A percentile compares a stretch with the other conserved stretches of the same genome.
Conservation (phyloP, 2,329 filamentous ascomycete genomes). For the Arachnomyces sp. region DNA sequence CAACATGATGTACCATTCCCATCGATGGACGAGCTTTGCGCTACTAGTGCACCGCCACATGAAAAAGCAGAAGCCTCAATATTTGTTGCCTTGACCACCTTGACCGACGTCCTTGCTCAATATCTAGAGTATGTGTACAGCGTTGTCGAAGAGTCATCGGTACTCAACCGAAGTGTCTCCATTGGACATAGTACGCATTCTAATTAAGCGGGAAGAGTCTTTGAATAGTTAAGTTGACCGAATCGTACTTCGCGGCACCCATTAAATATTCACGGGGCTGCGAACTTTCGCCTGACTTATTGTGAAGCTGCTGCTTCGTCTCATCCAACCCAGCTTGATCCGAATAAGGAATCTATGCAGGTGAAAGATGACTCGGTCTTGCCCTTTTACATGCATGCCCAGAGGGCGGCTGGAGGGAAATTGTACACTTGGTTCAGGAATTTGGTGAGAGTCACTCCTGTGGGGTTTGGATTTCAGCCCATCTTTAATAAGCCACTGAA, state of each 20-base stretch:
- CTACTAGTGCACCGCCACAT: constrained; percentile 7
- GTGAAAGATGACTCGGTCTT: background rate
- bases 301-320: constrained; percentile 40
- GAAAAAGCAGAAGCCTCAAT: constrained; percentile 26
- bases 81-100: constrained; percentile 39
- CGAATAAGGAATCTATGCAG: constrained; percentile 36
- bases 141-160: constrained; percentile 19
- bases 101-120: constrained; percentile 39
- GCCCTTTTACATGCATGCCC: constrained; percentile 32
- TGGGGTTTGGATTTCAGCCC: constrained; percentile 49
- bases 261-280: constrained; percentile 36
- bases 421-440: constrained; percentile 43
- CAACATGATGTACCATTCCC: constrained; percentile 46
- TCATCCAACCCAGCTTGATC: constrained; percentile 44
- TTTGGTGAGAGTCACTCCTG: constrained; percentile 36
- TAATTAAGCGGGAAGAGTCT: constrained; percentile 40
- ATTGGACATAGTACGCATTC: constrained; percentile 29
- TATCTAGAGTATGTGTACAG: constrained; percentile 29
- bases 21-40: constrained; percentile 26
- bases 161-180: constrained; percentile 15
- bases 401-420: constrained; percentile 43
- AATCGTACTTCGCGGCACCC: constrained; percentile 37
- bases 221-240: constrained; percentile 30
- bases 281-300: constrained; percentile 48
- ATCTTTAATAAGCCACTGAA: constrained; percentile 43